These are phyloP conservation scores for Lolium rigidum DNA, from an alignment of 176 grass and related monocot species.

Conservation along the genomic window DNA sequence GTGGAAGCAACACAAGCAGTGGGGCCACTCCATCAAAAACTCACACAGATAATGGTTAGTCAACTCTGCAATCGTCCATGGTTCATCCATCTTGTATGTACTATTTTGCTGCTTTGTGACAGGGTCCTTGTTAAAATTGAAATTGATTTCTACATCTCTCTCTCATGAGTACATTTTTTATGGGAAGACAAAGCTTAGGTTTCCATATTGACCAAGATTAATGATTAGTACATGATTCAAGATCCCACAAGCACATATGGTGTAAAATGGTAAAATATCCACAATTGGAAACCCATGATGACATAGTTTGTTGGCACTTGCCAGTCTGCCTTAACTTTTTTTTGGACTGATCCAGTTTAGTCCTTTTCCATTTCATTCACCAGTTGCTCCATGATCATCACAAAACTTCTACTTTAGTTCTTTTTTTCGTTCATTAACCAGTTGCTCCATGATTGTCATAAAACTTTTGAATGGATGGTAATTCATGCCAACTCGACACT, in stretches of 20 bases:
- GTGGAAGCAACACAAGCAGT: constrained; percentile 54
- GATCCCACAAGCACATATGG: constrained; percentile 23
- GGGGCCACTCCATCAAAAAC: constrained; percentile 50
- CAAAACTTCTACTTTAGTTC: not conserved
- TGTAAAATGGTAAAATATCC: not conserved
- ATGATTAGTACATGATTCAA: constrained; percentile 19
- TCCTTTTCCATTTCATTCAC: constrained; percentile 24
- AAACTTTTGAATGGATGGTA: constrained; percentile 19
- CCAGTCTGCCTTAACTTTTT: constrained; percentile 7
- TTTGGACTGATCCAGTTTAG: constrained; percentile 26
- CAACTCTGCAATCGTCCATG: constrained; percentile 12
- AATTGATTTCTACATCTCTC: not conserved
- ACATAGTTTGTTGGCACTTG: not conserved
- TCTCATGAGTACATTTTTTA: not conserved
- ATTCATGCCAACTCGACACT: constrained; percentile 21
- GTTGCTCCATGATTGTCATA: constrained; percentile 14
- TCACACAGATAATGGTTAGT: constrained; percentile 66
- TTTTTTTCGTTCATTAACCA: constrained; percentile 31
- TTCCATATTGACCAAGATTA: constrained; percentile 9
- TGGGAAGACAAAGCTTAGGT: not conserved
- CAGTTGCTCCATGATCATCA: constrained; percentile 6
- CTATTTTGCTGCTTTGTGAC: not conserved
- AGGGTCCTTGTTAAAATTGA: constrained; percentile 28
- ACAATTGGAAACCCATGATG: not conserved
- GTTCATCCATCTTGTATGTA: constrained; percentile 26